Evolutionary conservation across 768 basidiomycete genomes (phyloP).

Genomic region (Calocera viscosa): DNA sequence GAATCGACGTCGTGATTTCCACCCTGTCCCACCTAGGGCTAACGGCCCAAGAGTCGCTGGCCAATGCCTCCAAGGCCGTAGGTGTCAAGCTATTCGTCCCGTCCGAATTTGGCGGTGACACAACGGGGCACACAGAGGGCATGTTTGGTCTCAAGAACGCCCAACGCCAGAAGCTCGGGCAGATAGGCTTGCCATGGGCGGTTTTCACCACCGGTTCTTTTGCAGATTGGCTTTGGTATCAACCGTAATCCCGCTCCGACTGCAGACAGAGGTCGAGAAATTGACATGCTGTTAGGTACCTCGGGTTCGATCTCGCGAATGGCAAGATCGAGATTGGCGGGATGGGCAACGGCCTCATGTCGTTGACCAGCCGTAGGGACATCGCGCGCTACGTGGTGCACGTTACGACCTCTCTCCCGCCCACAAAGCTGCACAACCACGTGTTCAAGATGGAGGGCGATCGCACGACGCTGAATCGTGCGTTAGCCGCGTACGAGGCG

Average conservation of each 20-base stretch:
- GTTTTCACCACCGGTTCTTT: constrained; percentile 16
- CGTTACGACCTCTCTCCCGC: constrained; percentile 14
- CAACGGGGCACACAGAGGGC: too few relatives aligned
- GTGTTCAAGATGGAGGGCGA: not conserved
- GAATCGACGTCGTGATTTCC: constrained; percentile 25
- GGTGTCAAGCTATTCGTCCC: constrained; percentile 26
- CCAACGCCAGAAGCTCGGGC: too few relatives aligned
- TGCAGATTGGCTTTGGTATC: not conserved
- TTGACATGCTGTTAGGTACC: constrained; percentile 2
- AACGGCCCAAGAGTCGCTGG: constrained; percentile 19
- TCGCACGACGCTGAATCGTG: constrained; percentile 13
- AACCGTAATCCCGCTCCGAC: too few relatives aligned
- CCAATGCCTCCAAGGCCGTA: constrained; percentile 24
- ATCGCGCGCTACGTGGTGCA: constrained; percentile 18
- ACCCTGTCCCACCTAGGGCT: constrained; percentile 18
- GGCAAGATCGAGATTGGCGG: constrained; percentile 17
- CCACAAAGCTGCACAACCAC: constrained; percentile 10
- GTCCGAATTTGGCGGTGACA: constrained; percentile 17
- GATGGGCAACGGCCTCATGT: constrained; percentile 11
- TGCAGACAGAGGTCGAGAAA: not conserved
- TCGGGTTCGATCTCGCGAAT: constrained; percentile 14
- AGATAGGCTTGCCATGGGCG: constrained; percentile 16
- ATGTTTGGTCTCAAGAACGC: too few relatives aligned
- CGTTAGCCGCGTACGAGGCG: constrained; percentile 12
- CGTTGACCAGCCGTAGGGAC: constrained; percentile 18